phyloP scores from a whole-genome alignment of 176 grass and related monocot genomes.

The Miscanthus lutarioriparius region DNA sequence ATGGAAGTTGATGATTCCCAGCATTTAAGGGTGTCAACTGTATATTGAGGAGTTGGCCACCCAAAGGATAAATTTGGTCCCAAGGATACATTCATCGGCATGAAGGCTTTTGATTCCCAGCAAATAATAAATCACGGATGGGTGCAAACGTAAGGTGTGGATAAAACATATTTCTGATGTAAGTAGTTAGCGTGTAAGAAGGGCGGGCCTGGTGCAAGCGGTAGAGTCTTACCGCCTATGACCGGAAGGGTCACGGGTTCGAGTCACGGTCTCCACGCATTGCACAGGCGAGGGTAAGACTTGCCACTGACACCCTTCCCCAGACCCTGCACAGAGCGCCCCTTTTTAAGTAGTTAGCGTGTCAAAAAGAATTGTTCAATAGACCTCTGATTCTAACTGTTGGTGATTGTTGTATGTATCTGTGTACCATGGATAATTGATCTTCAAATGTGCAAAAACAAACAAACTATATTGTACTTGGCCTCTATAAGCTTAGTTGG shows the following conservation, averaged over 20 bases:
- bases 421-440: constrained; percentile 8
- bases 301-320: no score
- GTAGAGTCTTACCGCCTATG: no score
- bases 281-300: no score
- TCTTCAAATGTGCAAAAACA: not conserved
- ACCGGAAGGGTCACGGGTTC: no score
- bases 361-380: constrained; percentile 29
- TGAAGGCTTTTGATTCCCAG: not conserved
- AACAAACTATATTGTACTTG: not conserved
- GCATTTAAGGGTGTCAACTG: not conserved
- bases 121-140: constrained; percentile 28
- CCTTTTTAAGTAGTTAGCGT: constrained; percentile 26
- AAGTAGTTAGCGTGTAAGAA: constrained; percentile 27
- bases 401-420: constrained; percentile 1
- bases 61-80: not conserved
- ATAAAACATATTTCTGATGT: constrained; percentile 23
- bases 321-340: no score
- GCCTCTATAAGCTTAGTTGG: not conserved
- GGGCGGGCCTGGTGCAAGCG: no score
- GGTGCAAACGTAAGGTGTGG: not conserved
- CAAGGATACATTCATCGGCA: constrained; percentile 20
- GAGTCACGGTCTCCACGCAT: no score
- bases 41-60: constrained; percentile 22
- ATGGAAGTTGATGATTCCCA: constrained; percentile 50
- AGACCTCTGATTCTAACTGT: constrained; percentile 8